A percentile compares a stretch with the other conserved stretches of the same genome.
These are phyloP conservation scores for Exophiala xenobiotica DNA, from an alignment of 2,329 filamentous ascomycete genomes.

Conservation along the genomic window DNA sequence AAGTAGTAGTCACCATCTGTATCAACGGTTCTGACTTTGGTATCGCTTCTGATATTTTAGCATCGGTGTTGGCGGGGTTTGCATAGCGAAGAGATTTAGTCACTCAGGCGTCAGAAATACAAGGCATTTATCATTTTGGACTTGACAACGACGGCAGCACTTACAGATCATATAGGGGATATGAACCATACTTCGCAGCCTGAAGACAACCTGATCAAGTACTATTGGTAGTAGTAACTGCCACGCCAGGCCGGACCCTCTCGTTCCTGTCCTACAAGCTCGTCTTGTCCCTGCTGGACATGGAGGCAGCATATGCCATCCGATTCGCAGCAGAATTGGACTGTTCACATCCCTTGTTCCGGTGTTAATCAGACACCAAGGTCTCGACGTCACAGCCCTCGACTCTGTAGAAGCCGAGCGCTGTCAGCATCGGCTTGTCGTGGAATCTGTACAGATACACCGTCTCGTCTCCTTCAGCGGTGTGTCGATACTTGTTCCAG, in stretches of 20 bases:
- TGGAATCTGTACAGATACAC: constrained; percentile 53
- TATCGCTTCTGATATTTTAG: constrained; percentile 18
- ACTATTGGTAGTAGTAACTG: background rate
- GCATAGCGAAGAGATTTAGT: constrained; percentile 7
- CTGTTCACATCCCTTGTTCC: background rate
- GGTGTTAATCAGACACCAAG: constrained; percentile 36
- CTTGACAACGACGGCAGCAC: background rate
- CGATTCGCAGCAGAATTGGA: no score
- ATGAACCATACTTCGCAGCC: background rate
- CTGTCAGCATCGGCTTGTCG: constrained; percentile 55
- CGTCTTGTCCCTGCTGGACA: no score
- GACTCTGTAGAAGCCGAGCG: constrained; percentile 52
- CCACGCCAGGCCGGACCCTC: no score
- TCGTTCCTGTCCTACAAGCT: no score
- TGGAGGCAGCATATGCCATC: no score
- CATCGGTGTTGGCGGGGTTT: constrained; percentile 24
- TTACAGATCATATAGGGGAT: background rate
- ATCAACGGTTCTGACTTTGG: background rate
- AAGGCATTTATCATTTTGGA: constrained; percentile 4
- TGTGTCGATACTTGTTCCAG: constrained; percentile 53
- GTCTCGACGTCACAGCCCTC: constrained; percentile 43
- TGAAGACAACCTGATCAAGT: background rate
- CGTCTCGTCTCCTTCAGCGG: constrained; percentile 36
- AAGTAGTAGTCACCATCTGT: constrained; percentile 14
- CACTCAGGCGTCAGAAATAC: no score